These are phyloP conservation scores for Agaricus bisporus DNA, from an alignment of 768 basidiomycete genomes.

Conservation along the genomic window DNA sequence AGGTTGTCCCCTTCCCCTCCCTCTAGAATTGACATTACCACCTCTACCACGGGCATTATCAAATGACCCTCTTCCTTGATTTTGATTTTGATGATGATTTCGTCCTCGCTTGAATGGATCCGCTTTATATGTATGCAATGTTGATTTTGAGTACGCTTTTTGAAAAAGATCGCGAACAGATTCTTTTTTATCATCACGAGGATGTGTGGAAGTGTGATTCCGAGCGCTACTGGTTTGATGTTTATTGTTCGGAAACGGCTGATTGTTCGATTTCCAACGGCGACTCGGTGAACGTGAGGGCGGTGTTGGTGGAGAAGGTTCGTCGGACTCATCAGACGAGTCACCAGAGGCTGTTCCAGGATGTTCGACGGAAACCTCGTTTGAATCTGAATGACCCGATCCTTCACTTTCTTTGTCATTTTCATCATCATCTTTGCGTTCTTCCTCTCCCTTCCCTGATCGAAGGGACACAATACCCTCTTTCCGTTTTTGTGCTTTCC, in stretches of 20 bases:
- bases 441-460: conserved; percentile 12
- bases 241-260: background rate
- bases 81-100: background rate
- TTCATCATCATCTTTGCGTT: conserved; percentile 13
- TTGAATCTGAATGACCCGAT: background rate
- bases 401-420: conserved; percentile 14
- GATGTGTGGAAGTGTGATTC: background rate
- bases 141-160: conserved; percentile 54
- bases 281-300: conserved; percentile 1
- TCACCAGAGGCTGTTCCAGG: background rate
- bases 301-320: background rate
- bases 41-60: conserved; percentile 23
- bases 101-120: conserved; percentile 23
- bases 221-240: conserved; percentile 11
- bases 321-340: background rate
- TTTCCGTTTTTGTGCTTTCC: conserved; percentile 65
- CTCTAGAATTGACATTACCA: conserved; percentile 14
- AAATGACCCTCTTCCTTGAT: conserved; percentile 9
- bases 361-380: background rate
- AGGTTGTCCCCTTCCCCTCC: conserved; percentile 41
- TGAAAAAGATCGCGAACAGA: conserved; percentile 56
- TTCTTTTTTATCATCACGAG: conserved; percentile 19
- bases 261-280: conserved; percentile 13
- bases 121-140: conserved; percentile 53
- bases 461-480: conserved; percentile 21